Conservation (phyloP, 208 protist species). For the Trichomonas gallinae region DNA sequence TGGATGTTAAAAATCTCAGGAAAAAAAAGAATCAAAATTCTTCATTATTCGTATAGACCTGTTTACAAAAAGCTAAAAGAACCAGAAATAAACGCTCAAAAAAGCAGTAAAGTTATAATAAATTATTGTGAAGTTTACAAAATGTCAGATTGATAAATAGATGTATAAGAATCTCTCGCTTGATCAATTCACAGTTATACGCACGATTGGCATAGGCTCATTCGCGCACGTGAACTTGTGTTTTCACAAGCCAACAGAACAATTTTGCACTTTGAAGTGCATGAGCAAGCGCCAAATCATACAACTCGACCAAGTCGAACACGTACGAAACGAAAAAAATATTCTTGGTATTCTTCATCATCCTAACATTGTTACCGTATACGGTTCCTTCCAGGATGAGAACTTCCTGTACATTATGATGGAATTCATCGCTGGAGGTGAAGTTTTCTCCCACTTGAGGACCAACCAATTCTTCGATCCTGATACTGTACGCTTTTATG, state of each 20-base stretch:
- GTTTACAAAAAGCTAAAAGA: too few relatives aligned
- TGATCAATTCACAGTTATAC: not conserved
- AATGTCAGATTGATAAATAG: not conserved
- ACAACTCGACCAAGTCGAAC: not conserved
- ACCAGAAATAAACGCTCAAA: too few relatives aligned
- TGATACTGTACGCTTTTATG: conserved; percentile 8
- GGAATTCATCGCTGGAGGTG: conserved; percentile 3
- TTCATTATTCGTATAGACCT: too few relatives aligned
- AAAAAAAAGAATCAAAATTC: too few relatives aligned
- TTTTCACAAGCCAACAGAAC: not conserved
- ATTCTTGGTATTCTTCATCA: not conserved
- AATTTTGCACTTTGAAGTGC: not conserved
- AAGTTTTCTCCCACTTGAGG: not conserved
- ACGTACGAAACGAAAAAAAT: not conserved
- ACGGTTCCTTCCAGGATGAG: not conserved
- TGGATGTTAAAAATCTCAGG: too few relatives aligned
- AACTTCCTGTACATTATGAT: not conserved
- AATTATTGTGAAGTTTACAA: not conserved
- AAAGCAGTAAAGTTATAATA: not conserved
- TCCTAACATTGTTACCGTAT: not conserved
- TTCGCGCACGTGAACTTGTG: not conserved
- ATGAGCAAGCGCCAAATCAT: not conserved
- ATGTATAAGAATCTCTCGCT: not conserved
- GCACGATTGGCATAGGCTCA: not conserved
- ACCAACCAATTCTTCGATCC: not conserved